Conservation (phyloP, 805 yeast species). For the Nakazawaea wyomingensis region DNA sequence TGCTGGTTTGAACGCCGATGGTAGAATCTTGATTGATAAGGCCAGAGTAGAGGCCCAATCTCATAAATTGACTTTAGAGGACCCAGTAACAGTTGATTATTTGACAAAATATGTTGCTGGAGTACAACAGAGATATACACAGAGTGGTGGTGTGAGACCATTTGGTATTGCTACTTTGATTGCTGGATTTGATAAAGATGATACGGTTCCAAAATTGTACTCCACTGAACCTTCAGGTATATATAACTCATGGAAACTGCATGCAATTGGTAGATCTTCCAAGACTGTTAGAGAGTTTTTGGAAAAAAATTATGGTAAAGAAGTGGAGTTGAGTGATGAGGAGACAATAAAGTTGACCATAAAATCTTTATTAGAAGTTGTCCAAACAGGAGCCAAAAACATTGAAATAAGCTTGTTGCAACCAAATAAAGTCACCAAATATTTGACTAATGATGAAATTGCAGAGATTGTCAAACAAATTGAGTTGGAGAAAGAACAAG, state of each 20-base stretch:
- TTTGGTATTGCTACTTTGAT: slow-evolving; percentile 93
- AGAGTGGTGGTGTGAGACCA: slow-evolving; percentile 97
- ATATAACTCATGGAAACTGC: slow-evolving; percentile 96
- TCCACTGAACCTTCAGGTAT: slow-evolving; percentile 98
- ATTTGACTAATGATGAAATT: slow-evolving; percentile 65
- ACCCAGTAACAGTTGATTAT: slow-evolving; percentile 87
- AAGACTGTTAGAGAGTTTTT: slow-evolving; percentile 94
- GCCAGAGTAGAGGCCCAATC: slow-evolving; percentile 97
- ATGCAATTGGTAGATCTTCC: slow-evolving; percentile 91
- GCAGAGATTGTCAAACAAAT: slow-evolving; percentile 72
- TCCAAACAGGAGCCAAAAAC: slow-evolving; percentile 95
- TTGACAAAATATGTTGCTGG: slow-evolving; percentile 96
- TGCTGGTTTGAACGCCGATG: slow-evolving; percentile 98
- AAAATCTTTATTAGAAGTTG: slow-evolving; percentile 88
- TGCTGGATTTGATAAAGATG: slow-evolving; percentile 92
- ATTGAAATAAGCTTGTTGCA: slow-evolving; percentile 87
- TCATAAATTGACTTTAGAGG: slow-evolving; percentile 89
- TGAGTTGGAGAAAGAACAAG: slow-evolving; percentile 83
- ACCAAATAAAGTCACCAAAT: slow-evolving; percentile 56
- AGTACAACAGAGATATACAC: slow-evolving; percentile 94
- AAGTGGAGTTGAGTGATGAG: slow-evolving; percentile 55
- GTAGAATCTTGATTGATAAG: slow-evolving; percentile 87
- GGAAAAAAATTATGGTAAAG: slow-evolving; percentile 68
- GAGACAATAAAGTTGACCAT: slow-evolving; percentile 77
- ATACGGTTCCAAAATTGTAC: slow-evolving; percentile 72